Conservation (phyloP, 2,329 filamentous ascomycete genomes). For the Talaromyces funiculosus region DNA sequence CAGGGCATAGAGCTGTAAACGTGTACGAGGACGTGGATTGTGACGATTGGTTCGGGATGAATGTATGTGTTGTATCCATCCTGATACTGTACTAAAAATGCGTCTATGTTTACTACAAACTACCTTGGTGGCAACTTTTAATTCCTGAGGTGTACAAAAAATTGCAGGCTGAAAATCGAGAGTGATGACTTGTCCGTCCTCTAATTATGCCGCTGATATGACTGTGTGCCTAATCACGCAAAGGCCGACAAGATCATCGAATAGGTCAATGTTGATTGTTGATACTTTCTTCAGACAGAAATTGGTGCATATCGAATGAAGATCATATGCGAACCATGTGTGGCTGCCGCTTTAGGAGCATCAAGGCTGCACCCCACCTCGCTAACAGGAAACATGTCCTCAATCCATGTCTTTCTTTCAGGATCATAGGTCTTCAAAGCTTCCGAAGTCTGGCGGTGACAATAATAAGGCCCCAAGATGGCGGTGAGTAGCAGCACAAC, state of each 20-base stretch:
- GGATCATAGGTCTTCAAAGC: too few relatives aligned
- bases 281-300: not conserved
- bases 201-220: not conserved
- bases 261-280: not conserved
- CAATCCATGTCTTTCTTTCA: too few relatives aligned
- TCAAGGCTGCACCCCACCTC: not conserved
- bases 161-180: not conserved
- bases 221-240: not conserved
- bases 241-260: not conserved
- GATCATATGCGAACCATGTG: slow-evolving; percentile 3
- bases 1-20: not conserved
- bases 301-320: not conserved
- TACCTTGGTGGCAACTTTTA: not conserved
- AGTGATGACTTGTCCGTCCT: slow-evolving; percentile 7
- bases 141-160: not conserved
- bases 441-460: not conserved
- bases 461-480: not conserved
- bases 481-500: not conserved
- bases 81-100: not conserved
- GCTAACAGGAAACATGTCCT: not conserved
- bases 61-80: not conserved
- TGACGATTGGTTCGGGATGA: slow-evolving; percentile 5
- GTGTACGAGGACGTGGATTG: slow-evolving; percentile 8
- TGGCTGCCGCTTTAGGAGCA: not conserved
- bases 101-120: not conserved